A percentile compares a stretch with the other conserved stretches of the same genome.
These are phyloP conservation scores for Colletotrichum sp. DNA, from an alignment of 2,329 filamentous ascomycete genomes.

Conservation along the genomic window DNA sequence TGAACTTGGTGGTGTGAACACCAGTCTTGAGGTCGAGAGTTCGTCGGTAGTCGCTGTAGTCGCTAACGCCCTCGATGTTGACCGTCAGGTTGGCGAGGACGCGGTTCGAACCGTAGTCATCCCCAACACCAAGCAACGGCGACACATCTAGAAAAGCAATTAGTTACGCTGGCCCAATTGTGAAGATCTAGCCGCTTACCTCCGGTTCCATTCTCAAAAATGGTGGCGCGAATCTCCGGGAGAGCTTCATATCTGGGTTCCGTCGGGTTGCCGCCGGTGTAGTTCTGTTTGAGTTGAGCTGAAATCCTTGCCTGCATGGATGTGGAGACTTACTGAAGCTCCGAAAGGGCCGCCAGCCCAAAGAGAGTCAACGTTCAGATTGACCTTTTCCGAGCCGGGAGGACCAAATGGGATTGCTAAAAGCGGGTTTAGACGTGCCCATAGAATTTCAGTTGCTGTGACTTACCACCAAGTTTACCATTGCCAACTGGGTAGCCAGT, in stretches of 20 bases:
- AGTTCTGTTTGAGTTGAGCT: constrained; percentile 32
- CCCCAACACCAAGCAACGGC: constrained; percentile 40
- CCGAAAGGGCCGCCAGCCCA: constrained; percentile 58
- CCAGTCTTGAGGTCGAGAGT: constrained; percentile 49
- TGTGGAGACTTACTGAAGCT: constrained; percentile 31
- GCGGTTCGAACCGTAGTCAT: constrained; percentile 50
- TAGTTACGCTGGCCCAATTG: accelerated
- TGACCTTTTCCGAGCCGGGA: constrained; percentile 45
- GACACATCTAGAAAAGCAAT: constrained; percentile 31
- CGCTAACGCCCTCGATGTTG: constrained; percentile 32
- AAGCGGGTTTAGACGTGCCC: background rate
- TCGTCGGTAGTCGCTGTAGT: constrained; percentile 40
- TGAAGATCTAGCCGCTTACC: constrained; percentile 30
- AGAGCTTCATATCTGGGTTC: constrained; percentile 37
- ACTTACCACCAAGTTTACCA: constrained; percentile 47
- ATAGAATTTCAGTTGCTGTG: accelerated
- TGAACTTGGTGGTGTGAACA: constrained; percentile 38
- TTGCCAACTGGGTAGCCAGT: constrained; percentile 53
- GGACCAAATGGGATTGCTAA: constrained; percentile 47
- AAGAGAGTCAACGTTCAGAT: constrained; percentile 52
- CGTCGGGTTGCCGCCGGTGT: constrained; percentile 51
- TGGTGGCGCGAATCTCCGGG: constrained; percentile 46
- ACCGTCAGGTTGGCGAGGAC: constrained; percentile 53
- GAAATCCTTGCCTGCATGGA: accelerated
- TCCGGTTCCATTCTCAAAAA: constrained; percentile 55